phyloP scores from a whole-genome alignment of 2,329 filamentous ascomycete genomes.

The Diaporthe citriasiana region DNA sequence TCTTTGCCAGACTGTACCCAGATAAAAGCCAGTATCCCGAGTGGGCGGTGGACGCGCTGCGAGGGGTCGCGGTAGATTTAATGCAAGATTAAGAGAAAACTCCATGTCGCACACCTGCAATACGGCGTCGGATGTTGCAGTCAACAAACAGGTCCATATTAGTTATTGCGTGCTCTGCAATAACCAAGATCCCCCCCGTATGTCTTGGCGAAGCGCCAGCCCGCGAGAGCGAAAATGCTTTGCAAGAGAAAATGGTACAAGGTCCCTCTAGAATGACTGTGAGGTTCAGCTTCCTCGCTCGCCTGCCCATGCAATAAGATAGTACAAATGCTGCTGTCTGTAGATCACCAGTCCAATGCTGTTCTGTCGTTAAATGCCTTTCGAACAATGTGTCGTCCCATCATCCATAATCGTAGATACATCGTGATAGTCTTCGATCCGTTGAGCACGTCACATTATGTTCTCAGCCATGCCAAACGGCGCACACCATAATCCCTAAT shows the following conservation, averaged over 20 bases:
- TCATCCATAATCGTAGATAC: conserved; percentile 21
- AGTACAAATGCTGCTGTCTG: conserved; percentile 17
- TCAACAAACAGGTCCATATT: neutral
- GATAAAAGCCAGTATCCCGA: conserved; percentile 77
- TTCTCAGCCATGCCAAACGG: neutral
- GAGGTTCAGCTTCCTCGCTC: conserved; percentile 8
- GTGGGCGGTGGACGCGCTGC: conserved; percentile 88
- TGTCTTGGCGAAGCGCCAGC: neutral
- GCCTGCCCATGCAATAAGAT: conserved; percentile 17
- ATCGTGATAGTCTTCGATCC: conserved; percentile 1
- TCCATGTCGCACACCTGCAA: neutral
- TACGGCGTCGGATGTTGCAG: too few relatives aligned
- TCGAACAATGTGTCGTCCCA: conserved; percentile 7
- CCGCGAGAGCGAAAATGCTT: conserved; percentile 21
- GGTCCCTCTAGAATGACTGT: conserved; percentile 21
- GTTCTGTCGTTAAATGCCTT: conserved; percentile 20
- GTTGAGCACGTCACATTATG: neutral
- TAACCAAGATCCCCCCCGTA: neutral
- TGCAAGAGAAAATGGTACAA: conserved; percentile 11
- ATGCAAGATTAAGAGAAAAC: conserved; percentile 53
- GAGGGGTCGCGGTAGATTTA: conserved; percentile 84
- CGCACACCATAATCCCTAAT: neutral
- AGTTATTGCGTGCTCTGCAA: neutral
- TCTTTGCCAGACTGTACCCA: conserved; percentile 82
- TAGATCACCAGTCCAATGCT: conserved; percentile 25